phyloP scores from a whole-genome alignment of 371 early-diverging fungal genomes.

The Actinomortierella wolfii region DNA sequence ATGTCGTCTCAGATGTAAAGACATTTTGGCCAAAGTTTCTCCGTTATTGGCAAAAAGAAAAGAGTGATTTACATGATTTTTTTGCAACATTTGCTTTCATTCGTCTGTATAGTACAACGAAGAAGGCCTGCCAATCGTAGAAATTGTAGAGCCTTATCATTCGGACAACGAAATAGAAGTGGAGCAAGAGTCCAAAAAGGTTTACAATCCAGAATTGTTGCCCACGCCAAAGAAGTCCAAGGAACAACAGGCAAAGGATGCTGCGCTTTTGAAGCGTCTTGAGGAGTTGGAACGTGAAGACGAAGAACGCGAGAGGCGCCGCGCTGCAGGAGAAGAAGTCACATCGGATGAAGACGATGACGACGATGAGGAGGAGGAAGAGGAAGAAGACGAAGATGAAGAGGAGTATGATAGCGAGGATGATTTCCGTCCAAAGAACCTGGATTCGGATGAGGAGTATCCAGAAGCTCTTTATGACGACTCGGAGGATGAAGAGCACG shows the following conservation, averaged over 20 bases:
- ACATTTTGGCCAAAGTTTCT: no score
- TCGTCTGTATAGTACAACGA: conserved; percentile 66
- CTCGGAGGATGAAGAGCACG: conserved; percentile 34
- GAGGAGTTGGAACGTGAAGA: conserved; percentile 52
- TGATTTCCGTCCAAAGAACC: conserved; percentile 30
- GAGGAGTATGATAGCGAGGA: conserved; percentile 34
- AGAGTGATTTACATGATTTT: no score
- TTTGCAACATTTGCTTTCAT: no score
- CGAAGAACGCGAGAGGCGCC: conserved; percentile 58
- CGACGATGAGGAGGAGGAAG: conserved; percentile 47
- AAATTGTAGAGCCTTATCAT: conserved; percentile 77
- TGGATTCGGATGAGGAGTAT: conserved; percentile 43
- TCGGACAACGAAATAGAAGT: conserved; percentile 63
- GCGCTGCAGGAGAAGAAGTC: conserved; percentile 59
- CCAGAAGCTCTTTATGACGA: conserved; percentile 40
- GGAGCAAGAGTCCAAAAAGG: conserved; percentile 41
- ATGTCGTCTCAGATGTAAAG: no score
- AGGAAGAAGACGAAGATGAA: conserved; percentile 23
- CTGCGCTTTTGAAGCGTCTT: conserved; percentile 55
- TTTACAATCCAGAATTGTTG: conserved; percentile 2
- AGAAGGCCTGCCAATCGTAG: conserved; percentile 87
- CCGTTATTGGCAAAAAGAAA: no score
- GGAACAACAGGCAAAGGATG: conserved; percentile 56
- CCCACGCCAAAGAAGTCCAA: conserved; percentile 47
- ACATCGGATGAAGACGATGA: conserved; percentile 59